Evolutionary conservation across 768 basidiomycete species (phyloP).

Genomic region (Collybiopsis confluens): DNA sequence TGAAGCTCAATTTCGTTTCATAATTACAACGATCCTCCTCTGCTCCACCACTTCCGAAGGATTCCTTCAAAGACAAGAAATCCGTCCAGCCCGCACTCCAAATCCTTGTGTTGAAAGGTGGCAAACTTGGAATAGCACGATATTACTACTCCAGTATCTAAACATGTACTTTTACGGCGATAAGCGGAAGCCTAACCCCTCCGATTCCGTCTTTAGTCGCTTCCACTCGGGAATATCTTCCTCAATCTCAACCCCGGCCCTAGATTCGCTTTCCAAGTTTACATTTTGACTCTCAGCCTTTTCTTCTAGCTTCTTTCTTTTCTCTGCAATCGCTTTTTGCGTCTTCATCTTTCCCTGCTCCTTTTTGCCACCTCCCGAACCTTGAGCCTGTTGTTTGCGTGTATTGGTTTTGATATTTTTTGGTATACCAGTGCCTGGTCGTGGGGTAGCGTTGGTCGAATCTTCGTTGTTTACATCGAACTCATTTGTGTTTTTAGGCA

Average conservation of each 20-base stretch:
- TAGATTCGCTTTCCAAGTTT: too few relatives aligned
- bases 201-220: not conserved
- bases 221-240: constrained; percentile 14
- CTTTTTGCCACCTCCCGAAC: constrained; percentile 29
- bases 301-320: constrained; percentile 16
- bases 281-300: too few relatives aligned
- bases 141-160: too few relatives aligned
- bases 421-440: constrained; percentile 2
- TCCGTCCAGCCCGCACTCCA: too few relatives aligned
- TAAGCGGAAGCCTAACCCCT: too few relatives aligned
- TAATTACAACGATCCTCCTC: too few relatives aligned
- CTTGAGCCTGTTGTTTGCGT: constrained; percentile 21
- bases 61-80: too few relatives aligned
- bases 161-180: too few relatives aligned
- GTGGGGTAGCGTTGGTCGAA: not conserved
- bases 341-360: constrained; percentile 47
- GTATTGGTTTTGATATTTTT: constrained; percentile 11
- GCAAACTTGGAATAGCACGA: too few relatives aligned
- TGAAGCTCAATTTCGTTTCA: too few relatives aligned
- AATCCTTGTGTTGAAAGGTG: too few relatives aligned
- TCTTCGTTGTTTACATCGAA: not conserved
- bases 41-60: too few relatives aligned
- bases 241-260: constrained; percentile 13
- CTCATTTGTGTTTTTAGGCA: constrained; percentile 5
- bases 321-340: constrained; percentile 41